These are phyloP conservation scores for Metschnikowia baotianmanensis DNA, from an alignment of 805 yeast species.

Conservation along the genomic window DNA sequence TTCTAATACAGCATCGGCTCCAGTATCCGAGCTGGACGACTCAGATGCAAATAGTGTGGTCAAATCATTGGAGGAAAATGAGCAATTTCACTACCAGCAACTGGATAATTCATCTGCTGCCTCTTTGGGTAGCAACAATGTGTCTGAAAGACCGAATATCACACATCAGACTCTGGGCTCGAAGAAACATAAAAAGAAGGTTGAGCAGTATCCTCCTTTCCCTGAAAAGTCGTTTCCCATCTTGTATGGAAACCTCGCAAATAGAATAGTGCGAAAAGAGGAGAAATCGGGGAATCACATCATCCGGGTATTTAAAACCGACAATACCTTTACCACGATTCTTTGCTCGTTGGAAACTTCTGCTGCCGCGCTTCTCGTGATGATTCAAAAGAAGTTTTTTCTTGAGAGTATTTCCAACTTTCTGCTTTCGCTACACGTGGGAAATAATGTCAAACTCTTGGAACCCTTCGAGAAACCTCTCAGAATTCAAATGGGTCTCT, in stretches of 20 bases:
- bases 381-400: constrained; percentile 75
- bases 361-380: constrained; percentile 67
- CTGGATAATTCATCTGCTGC: constrained; percentile 4
- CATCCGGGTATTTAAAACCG: constrained; percentile 76
- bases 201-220: constrained; percentile 11
- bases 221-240: constrained; percentile 26
- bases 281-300: constrained; percentile 33
- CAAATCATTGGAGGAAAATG: not conserved
- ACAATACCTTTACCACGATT: constrained; percentile 81
- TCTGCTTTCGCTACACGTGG: constrained; percentile 72
- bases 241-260: constrained; percentile 28
- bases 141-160: not conserved
- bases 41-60: constrained; percentile 7
- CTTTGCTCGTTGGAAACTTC: constrained; percentile 78
- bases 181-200: constrained; percentile 9
- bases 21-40: constrained; percentile 14
- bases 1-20: constrained; percentile 9
- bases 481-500: constrained; percentile 67
- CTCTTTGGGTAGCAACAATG: not conserved
- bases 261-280: not conserved
- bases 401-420: constrained; percentile 67
- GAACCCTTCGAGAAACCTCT: constrained; percentile 75
- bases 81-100: not conserved
- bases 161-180: not conserved
- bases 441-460: constrained; percentile 70